phyloP scores from a whole-genome alignment of 768 basidiomycete genomes.

The Auricularia cornea region DNA sequence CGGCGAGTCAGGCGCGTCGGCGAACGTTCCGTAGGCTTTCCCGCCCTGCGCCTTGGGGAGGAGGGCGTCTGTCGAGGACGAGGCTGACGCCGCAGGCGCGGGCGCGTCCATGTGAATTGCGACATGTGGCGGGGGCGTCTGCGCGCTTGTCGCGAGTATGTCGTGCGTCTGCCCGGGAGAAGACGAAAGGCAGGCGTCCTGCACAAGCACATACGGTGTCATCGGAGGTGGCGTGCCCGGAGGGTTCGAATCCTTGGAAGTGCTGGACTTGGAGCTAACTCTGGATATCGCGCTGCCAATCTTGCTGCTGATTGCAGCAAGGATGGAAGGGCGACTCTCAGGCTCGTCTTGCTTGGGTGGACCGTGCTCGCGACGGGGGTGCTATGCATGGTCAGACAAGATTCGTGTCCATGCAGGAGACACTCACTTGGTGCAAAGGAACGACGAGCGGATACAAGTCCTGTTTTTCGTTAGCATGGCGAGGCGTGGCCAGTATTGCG shows the following conservation, averaged over 20 bases:
- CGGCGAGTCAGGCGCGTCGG: not conserved
- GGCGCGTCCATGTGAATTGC: not conserved
- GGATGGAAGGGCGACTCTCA: not conserved
- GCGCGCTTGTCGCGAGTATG: not conserved
- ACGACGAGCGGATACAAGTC: slow-evolving; percentile 51
- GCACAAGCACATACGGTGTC: not conserved
- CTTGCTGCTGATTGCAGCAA: not conserved
- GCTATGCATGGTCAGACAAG: slow-evolving; percentile 17
- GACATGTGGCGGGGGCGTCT: not conserved
- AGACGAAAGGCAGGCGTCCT: too few species aligned
- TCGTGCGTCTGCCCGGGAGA: not conserved
- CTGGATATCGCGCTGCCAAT: not conserved
- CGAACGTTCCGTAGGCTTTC: not conserved
- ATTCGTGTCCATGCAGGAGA: not conserved
- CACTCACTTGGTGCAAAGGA: slow-evolving; percentile 45
- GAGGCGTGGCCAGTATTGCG: too few species aligned
- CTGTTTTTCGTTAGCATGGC: not conserved
- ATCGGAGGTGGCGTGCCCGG: not conserved
- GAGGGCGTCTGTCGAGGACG: not conserved
- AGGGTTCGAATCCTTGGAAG: not conserved
- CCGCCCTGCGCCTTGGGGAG: not conserved
- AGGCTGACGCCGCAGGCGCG: not conserved
- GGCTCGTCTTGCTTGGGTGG: not conserved
- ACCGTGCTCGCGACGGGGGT: slow-evolving; percentile 20
- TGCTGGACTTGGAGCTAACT: not conserved